A percentile compares a stretch with the other conserved stretches of the same genome.
These are phyloP conservation scores for Nicotiana knightiana DNA, from an alignment of 257 asterid species.

Conservation along the genomic window DNA sequence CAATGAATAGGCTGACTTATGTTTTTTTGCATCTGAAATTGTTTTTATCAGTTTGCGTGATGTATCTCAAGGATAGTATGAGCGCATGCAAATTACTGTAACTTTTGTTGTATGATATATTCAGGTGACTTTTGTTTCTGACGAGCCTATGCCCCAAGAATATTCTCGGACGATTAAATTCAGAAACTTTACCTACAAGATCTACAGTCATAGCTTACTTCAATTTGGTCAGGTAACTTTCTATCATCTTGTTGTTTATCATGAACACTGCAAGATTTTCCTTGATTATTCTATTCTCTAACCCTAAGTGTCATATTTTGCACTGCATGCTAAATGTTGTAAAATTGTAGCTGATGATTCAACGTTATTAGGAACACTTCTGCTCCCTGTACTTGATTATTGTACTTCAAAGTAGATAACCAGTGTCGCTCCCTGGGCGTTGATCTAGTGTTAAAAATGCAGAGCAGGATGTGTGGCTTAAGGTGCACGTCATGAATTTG, in stretches of 20 bases:
- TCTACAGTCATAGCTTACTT: constrained; percentile 97
- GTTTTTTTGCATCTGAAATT: not conserved
- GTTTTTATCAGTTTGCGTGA: not conserved
- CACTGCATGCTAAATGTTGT: not conserved
- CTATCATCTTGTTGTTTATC: not conserved
- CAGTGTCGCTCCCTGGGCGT: not conserved
- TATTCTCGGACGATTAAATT: constrained; percentile 52
- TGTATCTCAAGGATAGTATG: not conserved
- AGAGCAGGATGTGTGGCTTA: not conserved
- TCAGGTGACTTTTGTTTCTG: constrained; percentile 82
- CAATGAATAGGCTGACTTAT: not conserved
- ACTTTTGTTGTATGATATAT: not conserved
- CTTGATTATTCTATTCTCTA: not conserved
- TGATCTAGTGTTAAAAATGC: not conserved
- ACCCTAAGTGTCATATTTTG: not conserved
- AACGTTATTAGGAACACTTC: not conserved
- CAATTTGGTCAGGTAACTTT: constrained; percentile 88
- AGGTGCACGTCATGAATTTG: not conserved
- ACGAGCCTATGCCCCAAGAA: constrained; percentile 71
- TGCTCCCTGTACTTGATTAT: not conserved
- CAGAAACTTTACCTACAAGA: constrained; percentile 70
- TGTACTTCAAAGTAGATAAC: not conserved
- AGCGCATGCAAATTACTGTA: not conserved
- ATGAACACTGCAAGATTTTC: not conserved
- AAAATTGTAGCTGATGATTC: not conserved